Conservation (phyloP, 2,329 filamentous ascomycete species). For the Sclerotinia minor region DNA sequence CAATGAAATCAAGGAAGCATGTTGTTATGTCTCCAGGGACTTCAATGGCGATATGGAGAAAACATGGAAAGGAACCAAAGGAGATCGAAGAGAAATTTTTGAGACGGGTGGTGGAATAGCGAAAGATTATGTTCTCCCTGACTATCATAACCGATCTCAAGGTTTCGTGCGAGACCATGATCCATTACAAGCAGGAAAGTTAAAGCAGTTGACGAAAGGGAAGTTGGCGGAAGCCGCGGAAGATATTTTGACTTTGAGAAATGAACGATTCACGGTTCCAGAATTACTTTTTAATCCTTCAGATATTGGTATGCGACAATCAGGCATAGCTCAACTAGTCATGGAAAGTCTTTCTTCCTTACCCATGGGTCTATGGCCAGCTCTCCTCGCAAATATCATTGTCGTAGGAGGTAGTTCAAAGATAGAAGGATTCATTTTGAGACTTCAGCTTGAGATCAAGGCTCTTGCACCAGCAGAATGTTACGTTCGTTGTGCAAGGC, state of each 20-base stretch:
- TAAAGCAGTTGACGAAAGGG: constrained; percentile 46
- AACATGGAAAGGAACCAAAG: constrained; percentile 76
- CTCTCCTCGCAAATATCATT: constrained; percentile 80
- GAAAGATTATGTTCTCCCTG: constrained; percentile 89
- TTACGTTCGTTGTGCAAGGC: constrained; percentile 69
- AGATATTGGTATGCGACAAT: constrained; percentile 82
- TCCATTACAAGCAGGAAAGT: constrained; percentile 57
- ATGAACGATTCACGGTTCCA: constrained; percentile 87
- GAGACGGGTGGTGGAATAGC: constrained; percentile 59
- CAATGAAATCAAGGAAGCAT: constrained; percentile 92
- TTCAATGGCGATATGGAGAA: constrained; percentile 77
- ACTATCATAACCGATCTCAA: constrained; percentile 61
- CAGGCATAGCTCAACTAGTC: constrained; percentile 79
- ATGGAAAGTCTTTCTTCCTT: constrained; percentile 73
- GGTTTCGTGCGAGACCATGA: constrained; percentile 80
- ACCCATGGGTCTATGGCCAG: constrained; percentile 81
- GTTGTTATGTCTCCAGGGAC: constrained; percentile 78
- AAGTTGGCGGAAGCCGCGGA: constrained; percentile 57
- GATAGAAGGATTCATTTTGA: constrained; percentile 77
- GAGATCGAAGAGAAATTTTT: constrained; percentile 55
- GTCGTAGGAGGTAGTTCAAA: constrained; percentile 84
- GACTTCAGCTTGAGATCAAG: constrained; percentile 74
- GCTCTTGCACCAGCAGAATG: constrained; percentile 74
- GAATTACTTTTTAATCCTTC: constrained; percentile 85
- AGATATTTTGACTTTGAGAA: constrained; percentile 82